Evolutionary conservation across 2,329 filamentous ascomycete genomes (phyloP).

Genomic region (Penicillium sp.): DNA sequence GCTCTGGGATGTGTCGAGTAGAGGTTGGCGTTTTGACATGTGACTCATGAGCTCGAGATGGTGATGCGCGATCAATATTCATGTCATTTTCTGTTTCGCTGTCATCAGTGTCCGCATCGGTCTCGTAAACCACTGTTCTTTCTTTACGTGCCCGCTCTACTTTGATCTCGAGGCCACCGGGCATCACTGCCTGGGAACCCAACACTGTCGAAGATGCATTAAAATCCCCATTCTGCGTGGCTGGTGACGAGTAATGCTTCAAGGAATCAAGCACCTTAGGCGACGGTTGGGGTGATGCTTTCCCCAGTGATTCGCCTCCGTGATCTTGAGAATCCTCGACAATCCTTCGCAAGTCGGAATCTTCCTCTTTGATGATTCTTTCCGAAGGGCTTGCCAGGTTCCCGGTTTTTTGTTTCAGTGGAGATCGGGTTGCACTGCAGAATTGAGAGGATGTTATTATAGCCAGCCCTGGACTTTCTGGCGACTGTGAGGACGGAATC

Average conservation of each 20-base stretch:
- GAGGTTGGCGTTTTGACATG: not conserved
- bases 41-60: not conserved
- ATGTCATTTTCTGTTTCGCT: slow-evolving; percentile 28
- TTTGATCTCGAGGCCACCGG: not conserved
- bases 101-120: slow-evolving; percentile 40
- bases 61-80: slow-evolving; percentile 13
- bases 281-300: slow-evolving; percentile 1
- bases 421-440: slow-evolving; percentile 26
- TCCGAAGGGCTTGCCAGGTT: not conserved
- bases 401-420: slow-evolving; percentile 18
- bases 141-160: slow-evolving; percentile 14
- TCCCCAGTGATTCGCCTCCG: not conserved
- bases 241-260: not conserved
- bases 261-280: not conserved
- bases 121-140: slow-evolving; percentile 42
- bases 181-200: not conserved
- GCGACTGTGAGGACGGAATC: slow-evolving; percentile 45
- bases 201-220: slow-evolving; percentile 3
- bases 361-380: slow-evolving; percentile 24
- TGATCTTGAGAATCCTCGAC: slow-evolving; percentile 6
- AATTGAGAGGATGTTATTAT: slow-evolving; percentile 39
- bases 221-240: not conserved
- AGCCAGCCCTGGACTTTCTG: slow-evolving; percentile 40
- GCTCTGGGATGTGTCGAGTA: slow-evolving; percentile 10
- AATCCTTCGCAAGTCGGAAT: not conserved